phyloP scores from a whole-genome alignment of 306 rosid species.

The Acacia melanoxylon region DNA sequence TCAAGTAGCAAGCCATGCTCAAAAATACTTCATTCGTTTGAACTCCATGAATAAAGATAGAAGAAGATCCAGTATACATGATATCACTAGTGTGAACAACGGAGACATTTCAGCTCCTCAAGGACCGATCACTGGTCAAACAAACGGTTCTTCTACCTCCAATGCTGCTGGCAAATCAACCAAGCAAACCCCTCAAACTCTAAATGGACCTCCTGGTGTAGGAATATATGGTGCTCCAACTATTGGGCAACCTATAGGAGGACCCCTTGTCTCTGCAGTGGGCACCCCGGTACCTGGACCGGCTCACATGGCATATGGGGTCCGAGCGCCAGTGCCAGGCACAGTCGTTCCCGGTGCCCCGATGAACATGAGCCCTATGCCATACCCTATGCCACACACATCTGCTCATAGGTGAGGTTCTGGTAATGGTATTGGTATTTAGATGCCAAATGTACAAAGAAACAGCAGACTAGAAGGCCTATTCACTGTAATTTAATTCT shows the following conservation, averaged over 20 bases:
- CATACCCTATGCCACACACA: constrained; percentile 75
- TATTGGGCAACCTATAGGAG: constrained; percentile 91
- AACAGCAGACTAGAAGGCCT: constrained; percentile 47
- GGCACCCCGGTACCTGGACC: constrained; percentile 79
- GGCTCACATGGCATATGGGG: constrained; percentile 77
- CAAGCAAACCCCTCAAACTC: constrained; percentile 54
- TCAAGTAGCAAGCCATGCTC: constrained; percentile 98
- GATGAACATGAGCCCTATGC: constrained; percentile 66
- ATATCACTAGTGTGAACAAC: constrained; percentile 80
- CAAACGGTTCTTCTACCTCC: constrained; percentile 54
- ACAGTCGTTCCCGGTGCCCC: constrained; percentile 78
- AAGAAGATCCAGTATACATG: constrained; percentile 97
- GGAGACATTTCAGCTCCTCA: constrained; percentile 70
- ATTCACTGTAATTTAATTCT: constrained; percentile 41
- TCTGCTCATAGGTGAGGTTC: constrained; percentile 67
- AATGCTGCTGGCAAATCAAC: constrained; percentile 52
- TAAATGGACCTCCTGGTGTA: constrained; percentile 55
- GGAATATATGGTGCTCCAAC: constrained; percentile 75
- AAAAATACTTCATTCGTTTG: constrained; percentile 91
- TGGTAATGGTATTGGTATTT: constrained; percentile 3
- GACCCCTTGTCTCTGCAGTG: constrained; percentile 83
- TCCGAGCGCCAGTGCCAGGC: constrained; percentile 69
- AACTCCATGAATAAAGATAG: constrained; percentile 96
- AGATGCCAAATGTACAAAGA: constrained; percentile 54
- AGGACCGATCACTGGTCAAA: constrained; percentile 88